Percentiles rank a stretch among this genome's conserved stretches.
phyloP scores from a whole-genome alignment of 495 filamentous ascomycete genomes.

The Neurospora terricola region DNA sequence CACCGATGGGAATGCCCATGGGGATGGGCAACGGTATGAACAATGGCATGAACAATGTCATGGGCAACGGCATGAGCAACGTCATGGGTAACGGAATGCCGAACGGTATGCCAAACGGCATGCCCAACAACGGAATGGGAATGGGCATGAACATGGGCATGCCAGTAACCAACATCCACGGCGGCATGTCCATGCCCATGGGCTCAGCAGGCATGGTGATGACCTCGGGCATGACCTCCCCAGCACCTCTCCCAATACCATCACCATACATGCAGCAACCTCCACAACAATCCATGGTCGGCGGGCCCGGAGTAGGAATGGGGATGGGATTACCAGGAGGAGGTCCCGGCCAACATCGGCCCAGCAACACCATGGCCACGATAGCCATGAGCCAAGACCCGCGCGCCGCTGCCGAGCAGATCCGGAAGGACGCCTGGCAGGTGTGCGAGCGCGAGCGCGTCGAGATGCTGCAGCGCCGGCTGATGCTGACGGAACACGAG shows the following conservation, averaged over 20 bases:
- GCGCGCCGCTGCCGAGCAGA: slow-evolving; percentile 12
- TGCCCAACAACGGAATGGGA: background rate
- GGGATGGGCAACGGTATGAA: background rate
- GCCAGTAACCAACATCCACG: background rate
- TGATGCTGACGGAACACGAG: slow-evolving; percentile 16
- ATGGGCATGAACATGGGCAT: background rate
- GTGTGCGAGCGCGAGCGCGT: slow-evolving; percentile 14
- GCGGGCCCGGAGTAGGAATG: background rate
- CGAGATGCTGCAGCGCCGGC: slow-evolving; percentile 17
- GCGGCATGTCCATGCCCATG: background rate
- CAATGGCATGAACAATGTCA: background rate
- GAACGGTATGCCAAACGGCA: background rate
- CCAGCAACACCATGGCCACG: background rate
- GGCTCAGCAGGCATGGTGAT: background rate
- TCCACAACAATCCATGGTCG: background rate
- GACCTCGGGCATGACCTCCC: background rate
- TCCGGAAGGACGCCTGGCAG: slow-evolving; percentile 18
- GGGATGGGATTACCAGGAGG: background rate
- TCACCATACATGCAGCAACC: background rate
- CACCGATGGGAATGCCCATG: background rate
- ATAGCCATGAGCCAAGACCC: slow-evolving; percentile 9
- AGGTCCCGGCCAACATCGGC: background rate
- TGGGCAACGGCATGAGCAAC: background rate
- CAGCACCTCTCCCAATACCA: background rate
- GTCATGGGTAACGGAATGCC: background rate